Evolutionary conservation across 2,329 filamentous ascomycete genomes (phyloP).

Genomic region (Penicillium capsulatum): DNA sequence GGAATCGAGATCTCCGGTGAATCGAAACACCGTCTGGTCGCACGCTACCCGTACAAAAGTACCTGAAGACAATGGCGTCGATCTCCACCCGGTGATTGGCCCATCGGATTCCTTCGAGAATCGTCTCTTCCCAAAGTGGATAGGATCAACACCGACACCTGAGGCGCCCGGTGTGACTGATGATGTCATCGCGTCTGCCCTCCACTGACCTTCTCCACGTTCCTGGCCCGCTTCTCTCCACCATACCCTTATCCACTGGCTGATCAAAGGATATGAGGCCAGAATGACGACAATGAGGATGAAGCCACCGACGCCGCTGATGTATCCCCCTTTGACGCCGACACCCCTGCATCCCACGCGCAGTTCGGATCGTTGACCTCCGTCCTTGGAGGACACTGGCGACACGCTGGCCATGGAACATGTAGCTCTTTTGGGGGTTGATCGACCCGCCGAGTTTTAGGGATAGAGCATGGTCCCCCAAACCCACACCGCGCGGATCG

Average conservation of each 20-base stretch:
- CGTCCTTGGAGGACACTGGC: neutral
- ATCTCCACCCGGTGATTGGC: neutral
- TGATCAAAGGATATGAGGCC: neutral
- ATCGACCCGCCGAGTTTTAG: too few species aligned
- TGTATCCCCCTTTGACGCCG: too few species aligned
- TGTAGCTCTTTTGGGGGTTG: too few species aligned
- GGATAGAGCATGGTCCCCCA: too few species aligned
- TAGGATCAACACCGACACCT: conserved; percentile 5
- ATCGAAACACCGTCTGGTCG: too few species aligned
- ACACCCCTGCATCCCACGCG: too few species aligned
- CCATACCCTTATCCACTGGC: neutral
- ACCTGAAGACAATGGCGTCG: neutral
- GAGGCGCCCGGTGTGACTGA: conserved; percentile 3
- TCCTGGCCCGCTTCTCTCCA: conserved; percentile 7
- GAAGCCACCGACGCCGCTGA: conserved; percentile 3
- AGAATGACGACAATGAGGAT: too few species aligned
- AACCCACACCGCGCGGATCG: too few species aligned
- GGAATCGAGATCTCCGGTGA: too few species aligned
- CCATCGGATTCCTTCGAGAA: conserved; percentile 3
- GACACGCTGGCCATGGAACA: too few species aligned
- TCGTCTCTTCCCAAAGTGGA: neutral
- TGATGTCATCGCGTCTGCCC: conserved; percentile 11
- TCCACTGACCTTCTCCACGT: conserved; percentile 4
- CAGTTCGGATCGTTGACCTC: neutral
- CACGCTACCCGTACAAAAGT: neutral